phyloP scores from a whole-genome alignment of 169 alveolate species.

The Cryptosporidium viatorum region DNA sequence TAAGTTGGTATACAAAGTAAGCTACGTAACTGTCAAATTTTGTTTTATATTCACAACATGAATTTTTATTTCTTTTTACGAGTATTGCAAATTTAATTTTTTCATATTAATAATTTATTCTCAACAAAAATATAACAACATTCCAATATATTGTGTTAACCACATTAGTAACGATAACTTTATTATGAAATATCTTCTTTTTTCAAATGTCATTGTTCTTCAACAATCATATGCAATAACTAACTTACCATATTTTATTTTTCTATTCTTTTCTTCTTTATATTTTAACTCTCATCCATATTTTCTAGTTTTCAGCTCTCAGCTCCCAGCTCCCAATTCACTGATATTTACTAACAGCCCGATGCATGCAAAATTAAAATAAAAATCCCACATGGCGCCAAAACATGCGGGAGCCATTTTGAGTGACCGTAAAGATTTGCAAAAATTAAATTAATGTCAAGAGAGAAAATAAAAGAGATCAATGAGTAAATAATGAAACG shows the following conservation, averaged over 20 bases:
- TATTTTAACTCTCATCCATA: no score
- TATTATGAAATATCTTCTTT: no score
- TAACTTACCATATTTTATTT: no score
- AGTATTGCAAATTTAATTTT: no score
- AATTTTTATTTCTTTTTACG: no score
- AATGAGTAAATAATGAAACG: background rate
- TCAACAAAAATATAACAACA: no score
- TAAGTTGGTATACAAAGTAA: background rate
- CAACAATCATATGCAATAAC: no score
- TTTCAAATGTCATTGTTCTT: no score
- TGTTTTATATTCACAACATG: background rate
- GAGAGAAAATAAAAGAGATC: background rate
- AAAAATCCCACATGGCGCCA: constrained; percentile 4
- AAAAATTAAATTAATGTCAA: background rate
- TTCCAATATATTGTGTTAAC: no score
- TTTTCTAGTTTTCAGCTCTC: background rate
- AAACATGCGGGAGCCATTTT: background rate
- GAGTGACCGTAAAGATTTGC: constrained; percentile 13
- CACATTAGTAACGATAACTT: no score
- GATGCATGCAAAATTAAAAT: background rate
- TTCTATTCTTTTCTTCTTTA: no score
- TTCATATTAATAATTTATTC: no score
- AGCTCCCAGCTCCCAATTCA: background rate
- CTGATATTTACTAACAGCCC: background rate
- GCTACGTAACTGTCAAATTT: background rate